Evolutionary conservation across 1,139 yeast species (phyloP), one percentile per base, ranked within the genome.

Genomic region (Pichia sp.): DNA sequence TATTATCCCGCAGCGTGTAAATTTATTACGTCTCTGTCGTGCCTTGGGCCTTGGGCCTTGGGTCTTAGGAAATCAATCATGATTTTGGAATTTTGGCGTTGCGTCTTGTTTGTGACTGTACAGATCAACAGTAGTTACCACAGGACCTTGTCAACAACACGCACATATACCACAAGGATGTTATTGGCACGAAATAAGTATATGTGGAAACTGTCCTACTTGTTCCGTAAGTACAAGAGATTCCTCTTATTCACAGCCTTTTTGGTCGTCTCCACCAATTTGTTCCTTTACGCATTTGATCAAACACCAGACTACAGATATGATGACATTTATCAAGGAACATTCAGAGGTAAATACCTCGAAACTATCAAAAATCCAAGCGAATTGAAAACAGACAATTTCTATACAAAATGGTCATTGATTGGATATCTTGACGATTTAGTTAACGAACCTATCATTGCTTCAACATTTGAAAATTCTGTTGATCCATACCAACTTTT

Each of bases 341-440:
- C 66, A 1, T 61, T 55, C 38, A 58, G 54, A 40, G 62, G 60
- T 20, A 61, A 60, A 46, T 60, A 53, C 40, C 35, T 61, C 8
- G 48, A 47, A 24, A 51, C 58, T 1, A 50, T 59, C 24, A 53
- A 46, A 19, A 46, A 48, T 40, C 44, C 48, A n/a, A 52, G 53
- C 17, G 54, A 59, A 27, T 40, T 59, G 7, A 53, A 59, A 35
- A 44, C 61, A 11, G 59, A 58, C 12, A 58, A 58, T 4, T 60
- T 60, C 31, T 60, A 55, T 41, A 43, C 54, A 11, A 62, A 60
- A 41, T 52, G 63, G 47, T 51, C 52, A 19, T 34, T 56, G 3
- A 53, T 62, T 51, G 57, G 59, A 17, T 54, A 47, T 37, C 34
- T 62, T 7, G 66, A 62, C 45, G 63, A 60, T 31, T 46, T 62